Evolutionary conservation across 2,329 filamentous ascomycete species (phyloP), one percentile per base, ranked within the genome.

Genomic region (Xylariomycetidae sp.): DNA sequence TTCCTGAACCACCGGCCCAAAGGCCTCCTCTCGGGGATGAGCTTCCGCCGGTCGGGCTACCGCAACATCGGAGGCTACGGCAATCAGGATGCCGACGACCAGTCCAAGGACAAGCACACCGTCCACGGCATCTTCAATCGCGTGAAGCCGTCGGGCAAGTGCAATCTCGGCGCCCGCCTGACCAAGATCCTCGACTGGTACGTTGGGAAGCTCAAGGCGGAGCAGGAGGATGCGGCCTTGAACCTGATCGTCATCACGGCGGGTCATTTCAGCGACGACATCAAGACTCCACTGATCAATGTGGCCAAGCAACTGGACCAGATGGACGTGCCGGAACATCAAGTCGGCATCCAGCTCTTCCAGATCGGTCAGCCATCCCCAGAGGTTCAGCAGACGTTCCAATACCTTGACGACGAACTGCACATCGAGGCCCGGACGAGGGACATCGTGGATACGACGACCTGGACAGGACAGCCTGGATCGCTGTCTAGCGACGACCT

Each of bases 1-100:
- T 86, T 86, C 54, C 25, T 34, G 10, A 34, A 34, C 26, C 32
- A 34, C 32, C 35, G 35, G 35, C 35, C 35, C 12, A 34, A 34
- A 20, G 22, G 32, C 26, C 32, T 34, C 13, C 18, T 34, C 12
- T 27, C 32, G 18, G n/a, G 25, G 14, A 19, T 29, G 16, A 29
- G 25, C 19, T 27, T 34, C 13, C 32, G 32, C n/a, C 10, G 18
- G 32, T 29, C 32, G 12, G 32, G 32, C 25, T 34, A 34, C 26
- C 32, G 32, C 32, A 27, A 27, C 17, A 34, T 34, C 32, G 32
- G 32, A 14, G 32, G 17, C 17, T 27, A 19, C 19, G 32, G 27
- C n/a, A 9, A 29, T 6, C 27, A 29, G 9, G 27, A 29, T 10
- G 16, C 27, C 9, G 17, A 13, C 13, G 32, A 27, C 32, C n/a